phyloP scores from a whole-genome alignment of 768 basidiomycete genomes.

The Sistotremastrum suecicum region DNA sequence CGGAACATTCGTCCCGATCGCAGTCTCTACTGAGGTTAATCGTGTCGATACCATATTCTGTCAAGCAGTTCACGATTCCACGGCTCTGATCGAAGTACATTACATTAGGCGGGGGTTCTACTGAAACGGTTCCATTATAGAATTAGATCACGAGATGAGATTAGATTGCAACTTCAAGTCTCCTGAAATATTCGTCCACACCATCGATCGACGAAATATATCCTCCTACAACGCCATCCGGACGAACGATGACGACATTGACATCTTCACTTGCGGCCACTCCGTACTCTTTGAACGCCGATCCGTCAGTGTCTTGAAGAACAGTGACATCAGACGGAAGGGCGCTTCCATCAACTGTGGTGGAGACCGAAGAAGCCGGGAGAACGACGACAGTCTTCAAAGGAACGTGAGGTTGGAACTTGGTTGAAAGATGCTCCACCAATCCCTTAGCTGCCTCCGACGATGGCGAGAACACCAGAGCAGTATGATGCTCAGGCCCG shows the following conservation, averaged over 20 bases:
- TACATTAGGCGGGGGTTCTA: too few relatives aligned
- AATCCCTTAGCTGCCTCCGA: slow-evolving; percentile 7
- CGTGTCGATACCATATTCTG: too few relatives aligned
- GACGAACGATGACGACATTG: slow-evolving; percentile 8
- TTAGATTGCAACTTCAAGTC: too few relatives aligned
- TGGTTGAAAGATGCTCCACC: slow-evolving; percentile 9
- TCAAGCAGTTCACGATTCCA: too few relatives aligned
- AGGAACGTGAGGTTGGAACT: neutral
- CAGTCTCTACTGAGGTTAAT: too few relatives aligned
- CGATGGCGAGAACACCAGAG: slow-evolving; percentile 23
- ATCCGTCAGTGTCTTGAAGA: slow-evolving; percentile 5
- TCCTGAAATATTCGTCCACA: too few relatives aligned
- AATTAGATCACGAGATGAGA: too few relatives aligned
- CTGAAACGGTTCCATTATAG: too few relatives aligned
- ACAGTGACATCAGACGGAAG: neutral
- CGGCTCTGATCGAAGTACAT: too few relatives aligned
- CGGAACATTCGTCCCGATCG: too few relatives aligned
- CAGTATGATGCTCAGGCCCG: slow-evolving; percentile 22
- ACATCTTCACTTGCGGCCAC: neutral
- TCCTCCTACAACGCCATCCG: slow-evolving; percentile 10
- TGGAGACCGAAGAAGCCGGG: neutral
- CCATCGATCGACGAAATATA: too few relatives aligned
- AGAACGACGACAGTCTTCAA: neutral
- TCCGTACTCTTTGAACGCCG: slow-evolving; percentile 7
- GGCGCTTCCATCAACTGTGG: neutral